These are phyloP conservation scores for Allomyces arbusculus DNA, from an alignment of 192 early-diverging fungal species.

Conservation along the genomic window DNA sequence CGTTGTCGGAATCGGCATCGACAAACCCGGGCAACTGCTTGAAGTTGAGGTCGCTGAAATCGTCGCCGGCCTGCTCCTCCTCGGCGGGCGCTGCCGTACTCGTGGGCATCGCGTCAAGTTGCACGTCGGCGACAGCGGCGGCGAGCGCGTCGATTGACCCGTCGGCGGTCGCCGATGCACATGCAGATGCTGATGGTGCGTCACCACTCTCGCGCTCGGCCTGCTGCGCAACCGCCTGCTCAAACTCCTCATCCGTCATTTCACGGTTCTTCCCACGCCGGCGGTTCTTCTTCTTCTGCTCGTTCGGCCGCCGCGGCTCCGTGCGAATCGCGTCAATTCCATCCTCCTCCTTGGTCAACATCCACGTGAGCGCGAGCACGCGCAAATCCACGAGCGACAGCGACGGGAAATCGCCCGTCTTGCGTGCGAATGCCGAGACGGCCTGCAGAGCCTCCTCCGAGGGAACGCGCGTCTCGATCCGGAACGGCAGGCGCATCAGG, in stretches of 20 bases:
- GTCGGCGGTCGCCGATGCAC: too few relatives aligned
- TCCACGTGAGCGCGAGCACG: constrained; percentile 71
- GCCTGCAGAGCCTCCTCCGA: constrained; percentile 40
- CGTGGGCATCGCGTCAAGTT: background rate
- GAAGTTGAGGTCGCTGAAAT: background rate
- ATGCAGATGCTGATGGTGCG: background rate
- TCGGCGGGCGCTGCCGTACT: background rate
- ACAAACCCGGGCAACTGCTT: constrained; percentile 14
- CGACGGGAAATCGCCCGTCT: constrained; percentile 72
- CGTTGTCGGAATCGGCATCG: constrained; percentile 6
- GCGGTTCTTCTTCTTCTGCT: background rate
- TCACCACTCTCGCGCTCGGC: background rate
- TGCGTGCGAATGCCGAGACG: constrained; percentile 67
- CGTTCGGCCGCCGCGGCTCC: constrained; percentile 30
- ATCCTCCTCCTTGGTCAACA: constrained; percentile 60
- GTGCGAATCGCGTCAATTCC: constrained; percentile 46
- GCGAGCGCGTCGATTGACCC: background rate
- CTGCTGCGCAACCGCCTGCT: background rate
- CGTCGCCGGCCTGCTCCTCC: constrained; percentile 13
- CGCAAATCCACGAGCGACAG: constrained; percentile 68
- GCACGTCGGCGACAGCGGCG: background rate
- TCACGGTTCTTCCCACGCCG: background rate
- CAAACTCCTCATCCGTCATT: constrained; percentile 1
- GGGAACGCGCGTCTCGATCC: constrained; percentile 35
- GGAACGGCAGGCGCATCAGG: constrained; percentile 35